Evolutionary conservation across 371 early-diverging fungal species (phyloP).

Genomic region (Ecytonucleospora hepatopenaei): DNA sequence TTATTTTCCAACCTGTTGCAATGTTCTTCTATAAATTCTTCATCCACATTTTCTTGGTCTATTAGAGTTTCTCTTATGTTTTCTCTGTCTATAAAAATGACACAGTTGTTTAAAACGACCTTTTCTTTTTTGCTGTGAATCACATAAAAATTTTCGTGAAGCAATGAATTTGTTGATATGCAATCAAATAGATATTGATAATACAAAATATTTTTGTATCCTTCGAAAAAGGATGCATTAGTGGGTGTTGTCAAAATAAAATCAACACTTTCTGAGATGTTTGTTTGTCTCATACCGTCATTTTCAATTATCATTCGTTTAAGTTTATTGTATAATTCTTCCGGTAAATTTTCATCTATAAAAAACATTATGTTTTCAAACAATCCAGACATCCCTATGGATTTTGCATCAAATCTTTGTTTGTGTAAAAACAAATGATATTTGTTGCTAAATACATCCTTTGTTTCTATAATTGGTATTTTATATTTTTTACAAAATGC

Average conservation of each 20-base stretch:
- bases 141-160: conserved; percentile 44
- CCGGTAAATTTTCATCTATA: conserved; percentile 34
- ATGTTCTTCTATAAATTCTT: neutral
- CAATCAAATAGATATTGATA: conserved; percentile 57
- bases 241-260: conserved; percentile 29
- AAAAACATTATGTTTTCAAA: conserved; percentile 53
- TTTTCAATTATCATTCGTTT: conserved; percentile 48
- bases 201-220: conserved; percentile 35
- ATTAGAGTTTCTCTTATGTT: neutral
- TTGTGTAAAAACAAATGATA: conserved; percentile 21
- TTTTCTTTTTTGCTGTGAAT: conserved; percentile 8
- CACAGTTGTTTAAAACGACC: conserved; percentile 25
- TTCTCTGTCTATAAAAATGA: conserved; percentile 19
- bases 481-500: conserved; percentile 45
- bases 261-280: conserved; percentile 26
- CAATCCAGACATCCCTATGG: conserved; percentile 16
- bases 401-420: conserved; percentile 26
- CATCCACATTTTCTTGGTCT: neutral
- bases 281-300: conserved; percentile 51
- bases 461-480: conserved; percentile 48
- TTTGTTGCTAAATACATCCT: conserved; percentile 41
- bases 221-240: conserved; percentile 12
- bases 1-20: conserved; percentile 30
- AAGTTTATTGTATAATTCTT: conserved; percentile 39
- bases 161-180: conserved; percentile 37